Base-by-base conservation (phyloP, 1,139 yeast genomes). In the Hemisphaericaspora subhashii region DNA sequence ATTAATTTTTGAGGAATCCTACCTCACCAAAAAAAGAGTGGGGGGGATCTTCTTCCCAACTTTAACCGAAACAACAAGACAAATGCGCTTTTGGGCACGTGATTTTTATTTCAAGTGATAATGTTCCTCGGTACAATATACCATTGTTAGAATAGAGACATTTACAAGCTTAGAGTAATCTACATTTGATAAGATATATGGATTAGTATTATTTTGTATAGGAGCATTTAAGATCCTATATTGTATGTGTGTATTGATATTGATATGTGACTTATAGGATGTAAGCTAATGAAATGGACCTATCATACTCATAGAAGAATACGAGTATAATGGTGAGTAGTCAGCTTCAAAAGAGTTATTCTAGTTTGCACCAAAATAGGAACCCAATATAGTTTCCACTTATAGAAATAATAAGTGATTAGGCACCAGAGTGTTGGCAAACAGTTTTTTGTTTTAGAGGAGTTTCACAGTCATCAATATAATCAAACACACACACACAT, bases 291-390 rank as follows among this genome's bases (percentile, higher is more conserved):
- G 83, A 80, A 79, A 79, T 78, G 89, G 89, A 82, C 85, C 88
- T 62, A 66, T 54, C 60, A 62, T 61, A 64, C 53, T 64, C 74
- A 74, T 61, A 52, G 56, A 42, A 38, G 52, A 47, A 47, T 31
- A 39, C 33, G 68, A 50, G 46, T 67, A 70, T 60, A 68, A 72
- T 64, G 90, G 86, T 83, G 90, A 83, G 90, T 84, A 83, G 69
- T 64, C 60, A 74, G 81, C 86, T 59, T n/a, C n/a, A n/a, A 54
- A 52, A 33, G 20, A 37, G 44, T 77, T 59, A 49, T 72, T 88
- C 92, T 88, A 68, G 96, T 86, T 88, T 86, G 95, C 95, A 69
- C 87, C 86, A 80, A 86, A 88, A 88, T 87, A 85, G 96, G 94
- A 83, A 79, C 86, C 82, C 75, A 77, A 75, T 81, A 84, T 71